Conservation (phyloP, 371 early-diverging fungal species). For the Funneliformis caledonium region DNA sequence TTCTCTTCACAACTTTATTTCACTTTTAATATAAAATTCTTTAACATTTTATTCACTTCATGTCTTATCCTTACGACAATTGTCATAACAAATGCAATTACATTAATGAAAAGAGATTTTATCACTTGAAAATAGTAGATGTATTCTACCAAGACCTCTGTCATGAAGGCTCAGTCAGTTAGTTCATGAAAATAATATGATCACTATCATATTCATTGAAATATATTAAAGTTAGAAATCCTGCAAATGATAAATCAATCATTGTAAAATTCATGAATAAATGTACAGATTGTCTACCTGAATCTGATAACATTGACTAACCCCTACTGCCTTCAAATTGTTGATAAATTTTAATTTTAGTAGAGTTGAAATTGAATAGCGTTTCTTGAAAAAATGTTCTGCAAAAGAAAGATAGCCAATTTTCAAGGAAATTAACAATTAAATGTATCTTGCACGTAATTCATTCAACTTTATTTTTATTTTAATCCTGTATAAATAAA, state of each 20-base stretch:
- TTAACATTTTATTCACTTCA: not conserved
- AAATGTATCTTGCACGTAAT: not conserved
- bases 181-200: not conserved
- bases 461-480: not conserved
- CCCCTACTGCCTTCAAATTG: not conserved
- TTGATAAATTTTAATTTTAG: not conserved
- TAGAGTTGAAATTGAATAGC: slow-evolving; percentile 19
- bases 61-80: not conserved
- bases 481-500: no score
- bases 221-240: slow-evolving; percentile 19
- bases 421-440: slow-evolving; percentile 16
- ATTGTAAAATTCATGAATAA: slow-evolving; percentile 28
- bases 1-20: no score
- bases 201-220: slow-evolving; percentile 12
- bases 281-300: slow-evolving; percentile 28
- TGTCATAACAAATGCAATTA: not conserved
- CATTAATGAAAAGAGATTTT: not conserved
- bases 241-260: not conserved
- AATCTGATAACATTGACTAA: slow-evolving; percentile 24
- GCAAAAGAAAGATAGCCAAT: slow-evolving; percentile 2
- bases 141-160: not conserved
- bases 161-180: not conserved
- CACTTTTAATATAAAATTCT: not conserved
- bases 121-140: not conserved
- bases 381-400: not conserved